Percentiles rank a stretch among this genome's conserved stretches.
phyloP scores from a whole-genome alignment of 352 stramenopile species.

The Peronospora tabacina region DNA sequence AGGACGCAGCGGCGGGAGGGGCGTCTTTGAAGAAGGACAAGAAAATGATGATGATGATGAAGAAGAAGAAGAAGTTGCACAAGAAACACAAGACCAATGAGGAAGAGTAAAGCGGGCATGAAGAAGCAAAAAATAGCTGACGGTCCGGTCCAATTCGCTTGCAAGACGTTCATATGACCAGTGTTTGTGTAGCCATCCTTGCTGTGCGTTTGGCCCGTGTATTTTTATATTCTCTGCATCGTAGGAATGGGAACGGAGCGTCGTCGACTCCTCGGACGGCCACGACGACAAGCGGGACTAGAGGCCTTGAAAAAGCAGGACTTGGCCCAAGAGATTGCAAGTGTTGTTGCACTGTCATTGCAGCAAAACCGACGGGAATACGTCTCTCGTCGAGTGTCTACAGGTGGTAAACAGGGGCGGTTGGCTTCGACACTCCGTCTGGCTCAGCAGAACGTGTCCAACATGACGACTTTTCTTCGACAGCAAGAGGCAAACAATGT shows the following conservation, averaged over 20 bases:
- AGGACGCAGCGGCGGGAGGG: constrained; percentile 40
- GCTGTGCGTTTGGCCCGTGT: not conserved
- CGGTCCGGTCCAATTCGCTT: not conserved
- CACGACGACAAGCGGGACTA: constrained; percentile 17
- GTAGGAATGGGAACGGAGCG: constrained; percentile 1
- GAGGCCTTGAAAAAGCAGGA: constrained; percentile 11
- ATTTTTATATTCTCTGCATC: constrained; percentile 1
- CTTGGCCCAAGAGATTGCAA: constrained; percentile 21
- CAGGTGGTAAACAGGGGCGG: constrained; percentile 1
- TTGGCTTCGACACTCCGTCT: constrained; percentile 27
- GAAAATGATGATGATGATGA: constrained; percentile 58
- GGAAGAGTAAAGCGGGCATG: constrained; percentile 20
- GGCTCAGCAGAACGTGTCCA: constrained; percentile 21
- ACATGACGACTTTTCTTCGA: constrained; percentile 25
- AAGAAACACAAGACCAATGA: constrained; percentile 41
- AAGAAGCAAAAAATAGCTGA: not conserved
- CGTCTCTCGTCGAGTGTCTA: not conserved
- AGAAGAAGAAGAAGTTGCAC: constrained; percentile 69
- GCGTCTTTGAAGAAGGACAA: constrained; percentile 47
- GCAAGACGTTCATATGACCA: constrained; percentile 11
- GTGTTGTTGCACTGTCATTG: constrained; percentile 24
- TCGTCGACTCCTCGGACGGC: not conserved
- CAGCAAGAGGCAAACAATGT: constrained; percentile 1
- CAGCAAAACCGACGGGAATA: constrained; percentile 7
- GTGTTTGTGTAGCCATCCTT: constrained; percentile 19